Evolutionary conservation across 163 green algal species (phyloP).

Genomic region (Scenedesmus sp.): DNA sequence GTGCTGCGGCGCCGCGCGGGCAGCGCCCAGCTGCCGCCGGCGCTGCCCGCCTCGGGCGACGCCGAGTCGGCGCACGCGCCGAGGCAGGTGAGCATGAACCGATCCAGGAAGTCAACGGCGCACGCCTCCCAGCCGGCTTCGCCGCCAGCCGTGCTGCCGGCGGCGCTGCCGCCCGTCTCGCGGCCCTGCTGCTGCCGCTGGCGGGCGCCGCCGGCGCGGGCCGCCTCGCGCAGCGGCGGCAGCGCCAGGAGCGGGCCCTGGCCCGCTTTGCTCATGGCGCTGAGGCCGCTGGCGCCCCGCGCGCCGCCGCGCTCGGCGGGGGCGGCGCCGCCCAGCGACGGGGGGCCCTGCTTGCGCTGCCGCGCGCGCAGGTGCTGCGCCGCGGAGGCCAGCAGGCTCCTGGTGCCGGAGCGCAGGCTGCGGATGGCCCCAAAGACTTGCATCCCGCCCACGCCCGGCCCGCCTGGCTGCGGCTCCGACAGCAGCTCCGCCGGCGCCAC

Average conservation of each 20-base stretch:
- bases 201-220: not conserved
- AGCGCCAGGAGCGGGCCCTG: not conserved
- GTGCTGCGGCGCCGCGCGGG: not conserved
- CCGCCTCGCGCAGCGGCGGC: too few species aligned
- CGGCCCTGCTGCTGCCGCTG: not conserved
- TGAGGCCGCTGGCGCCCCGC: not conserved
- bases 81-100: conserved; percentile 9
- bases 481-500: too few species aligned
- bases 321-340: not conserved
- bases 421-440: not conserved
- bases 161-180: too few species aligned
- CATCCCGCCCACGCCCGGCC: not conserved
- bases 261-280: not conserved
- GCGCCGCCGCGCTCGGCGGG: too few species aligned
- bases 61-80: too few species aligned
- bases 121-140: not conserved
- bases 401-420: not conserved
- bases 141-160: not conserved
- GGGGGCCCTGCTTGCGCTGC: not conserved
- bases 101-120: conserved; percentile 24
- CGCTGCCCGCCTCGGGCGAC: conserved; percentile 10
- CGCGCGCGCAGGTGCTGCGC: conserved; percentile 4
- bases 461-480: too few species aligned
- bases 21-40: conserved; percentile 7
- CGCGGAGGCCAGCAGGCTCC: not conserved